Evolutionary conservation across 2,329 filamentous ascomycete genomes (phyloP), one percentile per base, ranked within the genome.

Genomic region (Geosmithia morbida): DNA sequence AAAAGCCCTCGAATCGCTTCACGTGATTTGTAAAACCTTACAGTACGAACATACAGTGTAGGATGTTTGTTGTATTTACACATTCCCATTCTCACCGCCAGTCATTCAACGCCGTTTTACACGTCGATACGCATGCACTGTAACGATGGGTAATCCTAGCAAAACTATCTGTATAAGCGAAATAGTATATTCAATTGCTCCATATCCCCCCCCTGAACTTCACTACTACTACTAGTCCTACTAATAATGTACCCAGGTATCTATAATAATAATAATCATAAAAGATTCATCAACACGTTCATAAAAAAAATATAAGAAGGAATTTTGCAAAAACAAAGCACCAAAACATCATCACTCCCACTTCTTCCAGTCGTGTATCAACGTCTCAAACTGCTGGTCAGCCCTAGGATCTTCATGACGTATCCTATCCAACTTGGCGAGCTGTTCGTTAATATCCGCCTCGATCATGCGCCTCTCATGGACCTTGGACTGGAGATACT

Each of bases 391-490:
- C 56, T 73, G 67, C 16, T 63, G 59, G 3, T 68, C 64, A 2
- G 64, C 61, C 66, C 66, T 64, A 10, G 59, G 56, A 42, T 62
- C 56, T 4, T 61, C 60, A 13, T 60, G 55, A n/a, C 57, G 53
- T 40, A 54, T 59, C 47, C 57, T 59, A 41, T 69, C 62, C 47
- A 75, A 54, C 50, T 64, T 62, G 40, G 66, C 60, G 48, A 79
- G 66, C 53, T 74, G 69, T 42, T 73, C 72, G 43, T 77, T 67
- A 48, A 81, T 76, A 43, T 77, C 70, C 14, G 69, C 62, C 57
- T 86, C 80, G 42, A 79, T 72, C 2, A 71, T 68, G 53, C 75
- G 70, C 53, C 81, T 69, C 53, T 83, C 77, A 44, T 73, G 65
- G 33, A 80, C 67, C 55, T 74, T 77, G 19, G 52, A 54, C 41